phyloP scores from a whole-genome alignment of 352 stramenopile species.

The Globisporangium emineosum region DNA sequence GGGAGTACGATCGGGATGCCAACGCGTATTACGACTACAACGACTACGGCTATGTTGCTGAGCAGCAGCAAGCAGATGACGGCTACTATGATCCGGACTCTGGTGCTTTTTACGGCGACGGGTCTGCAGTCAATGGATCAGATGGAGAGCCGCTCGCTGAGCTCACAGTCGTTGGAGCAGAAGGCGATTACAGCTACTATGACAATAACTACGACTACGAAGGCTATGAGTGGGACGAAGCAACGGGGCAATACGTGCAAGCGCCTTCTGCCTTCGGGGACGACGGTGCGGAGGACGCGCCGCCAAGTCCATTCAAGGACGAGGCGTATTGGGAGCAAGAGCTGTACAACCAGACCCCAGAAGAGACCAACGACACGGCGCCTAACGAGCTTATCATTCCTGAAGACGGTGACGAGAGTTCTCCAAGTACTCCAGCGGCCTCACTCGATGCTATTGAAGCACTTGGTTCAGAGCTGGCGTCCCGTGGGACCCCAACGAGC shows the following conservation, averaged over 20 bases:
- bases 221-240: slow-evolving; percentile 10
- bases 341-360: slow-evolving; percentile 21
- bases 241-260: slow-evolving; percentile 18
- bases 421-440: neutral
- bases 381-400: neutral
- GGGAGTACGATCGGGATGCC: too few species aligned
- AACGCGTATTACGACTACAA: neutral
- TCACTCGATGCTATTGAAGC: neutral
- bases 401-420: neutral
- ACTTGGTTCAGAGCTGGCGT: neutral
- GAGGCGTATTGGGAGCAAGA: slow-evolving; percentile 51
- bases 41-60: neutral
- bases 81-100: neutral
- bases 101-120: neutral
- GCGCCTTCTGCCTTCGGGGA: slow-evolving; percentile 15
- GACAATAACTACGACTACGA: neutral
- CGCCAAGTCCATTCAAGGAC: slow-evolving; percentile 35
- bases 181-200: neutral
- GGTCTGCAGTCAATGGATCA: neutral
- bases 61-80: neutral
- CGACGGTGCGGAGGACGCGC: slow-evolving; percentile 15
- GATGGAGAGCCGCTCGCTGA: neutral
- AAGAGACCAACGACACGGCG: neutral
- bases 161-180: neutral
- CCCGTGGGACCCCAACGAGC: neutral